These are phyloP conservation scores for Cryptosporidium bovis DNA, from an alignment of 169 alveolate genomes.

Conservation along the genomic window DNA sequence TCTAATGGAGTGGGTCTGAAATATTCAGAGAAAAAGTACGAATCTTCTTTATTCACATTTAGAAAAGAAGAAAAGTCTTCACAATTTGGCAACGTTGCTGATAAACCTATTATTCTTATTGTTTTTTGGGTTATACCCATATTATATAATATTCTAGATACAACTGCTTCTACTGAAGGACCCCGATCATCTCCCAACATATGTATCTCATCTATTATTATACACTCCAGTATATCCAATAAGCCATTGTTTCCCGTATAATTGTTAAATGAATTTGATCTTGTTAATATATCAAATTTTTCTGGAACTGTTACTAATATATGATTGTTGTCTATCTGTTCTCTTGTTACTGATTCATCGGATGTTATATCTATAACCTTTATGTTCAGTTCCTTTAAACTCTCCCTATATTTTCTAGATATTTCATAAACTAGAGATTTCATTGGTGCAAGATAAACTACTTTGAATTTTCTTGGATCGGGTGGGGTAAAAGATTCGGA, in stretches of 20 bases:
- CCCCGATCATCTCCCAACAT: conserved; percentile 99
- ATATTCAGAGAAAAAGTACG: conserved; percentile 94
- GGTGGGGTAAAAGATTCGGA: conserved; percentile 5
- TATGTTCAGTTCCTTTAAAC: conserved; percentile 86
- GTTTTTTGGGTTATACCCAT: conserved; percentile 46
- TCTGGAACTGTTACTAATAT: conserved; percentile 99
- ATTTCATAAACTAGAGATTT: conserved; percentile 97
- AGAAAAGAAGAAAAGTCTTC: conserved; percentile 98
- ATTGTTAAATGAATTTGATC: conserved; percentile 79
- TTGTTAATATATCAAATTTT: conserved; percentile 99
- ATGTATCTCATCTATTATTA: conserved; percentile 99
- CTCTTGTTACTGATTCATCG: conserved; percentile 92
- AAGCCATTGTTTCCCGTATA: not conserved
- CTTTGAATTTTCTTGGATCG: conserved; percentile 86
- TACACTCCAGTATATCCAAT: conserved; percentile 85
- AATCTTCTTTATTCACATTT: conserved; percentile 93
- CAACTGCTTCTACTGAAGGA: conserved; percentile 98
- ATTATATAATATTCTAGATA: conserved; percentile 93
- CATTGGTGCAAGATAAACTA: conserved; percentile 99
- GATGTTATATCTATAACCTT: conserved; percentile 96
- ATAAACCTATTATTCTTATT: conserved; percentile 89
- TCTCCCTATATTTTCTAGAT: conserved; percentile 11
- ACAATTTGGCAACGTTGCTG: conserved; percentile 99
- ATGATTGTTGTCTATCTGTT: conserved; percentile 96
- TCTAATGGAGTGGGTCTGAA: conserved; percentile 98